Percentiles rank a stretch among this genome's conserved stretches.
Conservation (phyloP, 345 rosid species). For the Eucalyptus curtisii region DNA sequence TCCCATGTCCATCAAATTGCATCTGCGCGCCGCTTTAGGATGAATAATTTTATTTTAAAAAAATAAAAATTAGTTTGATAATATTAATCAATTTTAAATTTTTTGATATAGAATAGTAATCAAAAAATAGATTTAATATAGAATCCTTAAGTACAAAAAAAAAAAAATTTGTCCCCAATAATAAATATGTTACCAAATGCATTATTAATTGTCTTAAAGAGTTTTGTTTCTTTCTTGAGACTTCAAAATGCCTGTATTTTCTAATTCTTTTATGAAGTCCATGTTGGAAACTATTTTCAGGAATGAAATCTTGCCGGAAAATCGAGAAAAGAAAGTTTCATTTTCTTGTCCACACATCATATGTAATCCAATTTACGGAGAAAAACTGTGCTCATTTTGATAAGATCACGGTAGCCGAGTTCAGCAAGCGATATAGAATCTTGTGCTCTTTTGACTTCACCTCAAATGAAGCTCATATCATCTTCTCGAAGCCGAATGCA, state of each 20-base stretch:
- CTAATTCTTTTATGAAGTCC: not conserved
- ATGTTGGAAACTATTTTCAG: too few relatives aligned
- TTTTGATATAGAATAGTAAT: too few relatives aligned
- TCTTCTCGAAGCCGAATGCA: not conserved
- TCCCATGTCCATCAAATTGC: not conserved
- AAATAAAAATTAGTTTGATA: too few relatives aligned
- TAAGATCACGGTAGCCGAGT: not conserved
- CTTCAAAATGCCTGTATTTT: not conserved
- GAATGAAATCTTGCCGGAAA: not conserved
- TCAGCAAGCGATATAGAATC: not conserved
- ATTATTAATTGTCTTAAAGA: fast-evolving
- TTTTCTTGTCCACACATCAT: not conserved
- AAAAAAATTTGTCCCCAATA: too few relatives aligned
- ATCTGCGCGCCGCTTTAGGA: too few relatives aligned
- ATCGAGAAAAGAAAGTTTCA: not conserved
- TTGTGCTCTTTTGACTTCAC: not conserved
- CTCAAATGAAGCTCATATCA: not conserved
- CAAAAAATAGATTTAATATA: too few relatives aligned
- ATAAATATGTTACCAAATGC: too few relatives aligned
- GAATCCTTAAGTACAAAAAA: too few relatives aligned
- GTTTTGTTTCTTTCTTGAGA: not conserved
- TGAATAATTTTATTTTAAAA: too few relatives aligned
- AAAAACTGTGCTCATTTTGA: too few relatives aligned
- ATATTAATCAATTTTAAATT: too few relatives aligned
- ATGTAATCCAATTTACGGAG: not conserved